Base-by-base conservation (phyloP, 495 filamentous ascomycete genomes). In the Lepraria neglecta region DNA sequence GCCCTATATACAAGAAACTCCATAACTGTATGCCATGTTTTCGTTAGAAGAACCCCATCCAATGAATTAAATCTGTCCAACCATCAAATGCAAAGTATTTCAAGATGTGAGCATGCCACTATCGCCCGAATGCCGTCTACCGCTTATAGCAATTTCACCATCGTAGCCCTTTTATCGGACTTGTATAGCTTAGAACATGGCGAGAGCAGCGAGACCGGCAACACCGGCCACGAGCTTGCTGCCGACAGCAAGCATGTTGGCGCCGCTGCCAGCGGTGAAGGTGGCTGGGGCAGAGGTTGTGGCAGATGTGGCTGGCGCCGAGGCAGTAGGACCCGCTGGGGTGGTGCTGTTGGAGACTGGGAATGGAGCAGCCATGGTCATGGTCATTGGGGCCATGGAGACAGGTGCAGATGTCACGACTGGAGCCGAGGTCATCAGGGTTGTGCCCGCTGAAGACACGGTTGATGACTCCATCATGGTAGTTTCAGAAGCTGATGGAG, bases 121-220 rank as follows among this genome's bases (percentile, higher is more conserved):
- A 31, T 28, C 24, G 3, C 6, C 48, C 51, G 9, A 33, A 19
- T 12, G 15, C 30, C 30, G 31, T 35, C 3, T 10, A 6, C 4
- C 4, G 1, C 15, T n/a, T 31, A 6, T 19, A 54, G 19, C 30
- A 35, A 19, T 19, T 4, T n/a, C 10, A 5, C 31, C 15, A 30
- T 2, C 31, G 30, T 35, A 54, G 28, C 30, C 31, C 17, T 54
- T 2, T 6, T 38, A 38, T 12, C 35, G 12, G 2, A 38, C 35
- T 6, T 15, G 2, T 19, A 19, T 33, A 21, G 51, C 17, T 21
- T 54, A 54, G 31, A 60, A 33, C 38, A 60, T 43, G 30, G 48
- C 47, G 19, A 60, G 17, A 10, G 35, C 58, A 10, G 38, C 58
- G 35, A 60, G 38, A 33, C 24, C 58, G 38, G 51, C 58, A n/a